Evolutionary conservation across 2,329 filamentous ascomycete species (phyloP).

Genomic region (Bipolaris sorokiniana): DNA sequence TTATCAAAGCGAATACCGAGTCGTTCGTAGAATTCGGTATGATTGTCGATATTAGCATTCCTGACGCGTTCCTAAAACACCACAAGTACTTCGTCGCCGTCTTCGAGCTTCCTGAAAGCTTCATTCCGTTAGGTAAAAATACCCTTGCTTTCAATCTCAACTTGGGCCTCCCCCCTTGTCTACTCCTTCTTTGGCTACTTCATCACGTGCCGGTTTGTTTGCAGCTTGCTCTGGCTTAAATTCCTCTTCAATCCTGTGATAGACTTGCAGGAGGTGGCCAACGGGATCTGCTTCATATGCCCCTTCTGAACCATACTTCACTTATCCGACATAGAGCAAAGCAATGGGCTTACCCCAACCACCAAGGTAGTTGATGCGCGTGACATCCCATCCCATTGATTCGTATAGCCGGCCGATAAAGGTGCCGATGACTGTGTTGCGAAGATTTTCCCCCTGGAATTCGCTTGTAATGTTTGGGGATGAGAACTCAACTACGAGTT

Average conservation of each 20-base stretch:
- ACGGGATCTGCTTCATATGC: constrained; percentile 68
- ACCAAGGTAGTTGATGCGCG: constrained; percentile 69
- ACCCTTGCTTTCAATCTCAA: constrained; percentile 39
- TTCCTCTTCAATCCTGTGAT: constrained; percentile 67
- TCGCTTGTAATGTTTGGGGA: constrained; percentile 78
- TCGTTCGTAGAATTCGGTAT: constrained; percentile 71
- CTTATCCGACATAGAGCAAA: constrained; percentile 68
- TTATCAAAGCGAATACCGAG: constrained; percentile 75
- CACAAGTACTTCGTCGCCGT: constrained; percentile 66
- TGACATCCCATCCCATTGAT: constrained; percentile 65
- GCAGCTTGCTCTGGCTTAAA: constrained; percentile 65
- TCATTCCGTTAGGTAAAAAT: constrained; percentile 43
- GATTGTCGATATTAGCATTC: constrained; percentile 70
- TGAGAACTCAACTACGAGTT: constrained; percentile 69
- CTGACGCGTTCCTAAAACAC: constrained; percentile 70
- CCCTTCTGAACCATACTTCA: constrained; percentile 70
- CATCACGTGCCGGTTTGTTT: constrained; percentile 60
- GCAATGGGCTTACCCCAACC: constrained; percentile 72
- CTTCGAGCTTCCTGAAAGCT: constrained; percentile 77
- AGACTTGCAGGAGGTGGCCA: constrained; percentile 73
- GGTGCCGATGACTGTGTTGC: constrained; percentile 70
- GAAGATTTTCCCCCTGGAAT: constrained; percentile 69
- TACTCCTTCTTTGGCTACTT: constrained; percentile 60
- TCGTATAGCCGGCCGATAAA: constrained; percentile 67
- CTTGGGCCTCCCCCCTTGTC: constrained; percentile 40